Conservation (phyloP, 2,329 filamentous ascomycete species). For the Cytospora schulzeri region DNA sequence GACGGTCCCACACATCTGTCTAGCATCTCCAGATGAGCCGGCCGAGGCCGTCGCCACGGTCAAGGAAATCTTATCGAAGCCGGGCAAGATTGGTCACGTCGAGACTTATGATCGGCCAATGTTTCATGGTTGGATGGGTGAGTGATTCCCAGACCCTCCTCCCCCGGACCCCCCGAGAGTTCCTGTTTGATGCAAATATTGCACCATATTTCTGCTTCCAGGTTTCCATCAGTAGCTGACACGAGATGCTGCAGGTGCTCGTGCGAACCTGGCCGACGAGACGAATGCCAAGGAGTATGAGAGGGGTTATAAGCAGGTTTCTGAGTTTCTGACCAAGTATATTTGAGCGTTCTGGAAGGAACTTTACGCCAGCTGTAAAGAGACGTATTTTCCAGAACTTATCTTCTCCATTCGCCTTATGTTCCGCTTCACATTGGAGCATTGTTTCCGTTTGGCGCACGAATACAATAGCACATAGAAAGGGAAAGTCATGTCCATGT, state of each 20-base stretch:
- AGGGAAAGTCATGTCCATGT: not conserved
- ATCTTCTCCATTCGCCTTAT: too few species aligned
- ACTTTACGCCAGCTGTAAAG: not conserved
- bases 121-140: constrained; percentile 61
- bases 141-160: not conserved
- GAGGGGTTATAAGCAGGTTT: constrained; percentile 49
- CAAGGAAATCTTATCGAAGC: constrained; percentile 44
- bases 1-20: constrained; percentile 49
- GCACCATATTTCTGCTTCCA: not conserved
- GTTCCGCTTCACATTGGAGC: not conserved
- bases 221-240: not conserved
- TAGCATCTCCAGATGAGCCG: constrained; percentile 54
- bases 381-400: too few species aligned
- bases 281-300: constrained; percentile 50
- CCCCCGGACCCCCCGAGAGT: not conserved
- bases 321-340: constrained; percentile 47
- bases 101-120: constrained; percentile 51
- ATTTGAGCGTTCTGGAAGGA: constrained; percentile 8
- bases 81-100: constrained; percentile 44
- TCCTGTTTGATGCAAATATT: too few species aligned
- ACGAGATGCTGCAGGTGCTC: constrained; percentile 38
- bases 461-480: too few species aligned
- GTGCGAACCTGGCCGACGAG: constrained; percentile 49
- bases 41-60: constrained; percentile 47
- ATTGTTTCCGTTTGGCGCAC: not conserved